These are phyloP conservation scores for Monsonia emarginata DNA, from an alignment of 441 rosid species.

Conservation along the genomic window DNA sequence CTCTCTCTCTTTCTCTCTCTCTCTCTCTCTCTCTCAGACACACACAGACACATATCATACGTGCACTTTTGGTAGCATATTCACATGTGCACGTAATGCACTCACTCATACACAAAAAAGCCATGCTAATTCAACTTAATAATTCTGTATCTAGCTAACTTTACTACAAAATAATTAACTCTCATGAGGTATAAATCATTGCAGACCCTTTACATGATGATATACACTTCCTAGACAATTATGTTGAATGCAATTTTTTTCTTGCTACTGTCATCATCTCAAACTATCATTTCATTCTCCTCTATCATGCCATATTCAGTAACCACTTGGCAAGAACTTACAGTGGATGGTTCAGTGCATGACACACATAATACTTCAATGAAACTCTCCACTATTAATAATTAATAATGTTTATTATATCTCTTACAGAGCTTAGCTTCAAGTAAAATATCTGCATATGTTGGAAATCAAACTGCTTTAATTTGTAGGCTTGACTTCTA, in stretches of 20 bases:
- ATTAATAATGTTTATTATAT: neutral
- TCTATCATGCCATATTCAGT: neutral
- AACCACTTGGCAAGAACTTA: neutral
- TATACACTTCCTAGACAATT: neutral
- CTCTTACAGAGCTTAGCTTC: neutral
- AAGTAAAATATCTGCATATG: neutral
- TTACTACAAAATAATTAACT: neutral
- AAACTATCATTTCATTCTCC: slow-evolving; percentile 1
- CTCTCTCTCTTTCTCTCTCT: slow-evolving; percentile 6
- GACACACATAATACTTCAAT: neutral
- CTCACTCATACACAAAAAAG: neutral
- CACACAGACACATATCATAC: neutral
- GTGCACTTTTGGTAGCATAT: neutral
- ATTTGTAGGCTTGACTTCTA: slow-evolving; percentile 15
- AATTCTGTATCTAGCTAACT: slow-evolving; percentile 1
- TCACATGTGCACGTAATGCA: neutral
- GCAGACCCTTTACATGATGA: neutral
- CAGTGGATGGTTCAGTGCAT: neutral
- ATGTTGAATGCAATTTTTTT: neutral
- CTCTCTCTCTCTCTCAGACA: slow-evolving; percentile 7
- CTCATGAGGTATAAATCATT: neutral
- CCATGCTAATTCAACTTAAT: neutral
- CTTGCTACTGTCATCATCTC: neutral
- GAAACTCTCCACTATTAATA: neutral
- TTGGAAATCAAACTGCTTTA: slow-evolving; percentile 14